phyloP scores from a whole-genome alignment of 768 basidiomycete genomes.

The Glaciozyma martinii region DNA sequence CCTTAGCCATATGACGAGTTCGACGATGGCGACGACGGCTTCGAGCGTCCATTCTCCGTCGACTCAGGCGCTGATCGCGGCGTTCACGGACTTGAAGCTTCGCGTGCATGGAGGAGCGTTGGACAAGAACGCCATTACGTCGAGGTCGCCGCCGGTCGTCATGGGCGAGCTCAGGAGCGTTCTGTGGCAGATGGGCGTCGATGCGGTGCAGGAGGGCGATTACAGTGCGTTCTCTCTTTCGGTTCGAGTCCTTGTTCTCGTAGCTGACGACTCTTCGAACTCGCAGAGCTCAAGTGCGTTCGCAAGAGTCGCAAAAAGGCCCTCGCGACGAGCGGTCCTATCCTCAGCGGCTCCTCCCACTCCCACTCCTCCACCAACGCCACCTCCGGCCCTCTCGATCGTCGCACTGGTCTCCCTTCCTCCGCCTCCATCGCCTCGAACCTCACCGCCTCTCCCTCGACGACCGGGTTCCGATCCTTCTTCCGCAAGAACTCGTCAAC shows the following conservation, averaged over 20 bases:
- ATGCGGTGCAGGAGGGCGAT: constrained; percentile 76
- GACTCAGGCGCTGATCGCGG: constrained; percentile 14
- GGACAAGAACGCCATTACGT: constrained; percentile 81
- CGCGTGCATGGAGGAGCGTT: constrained; percentile 86
- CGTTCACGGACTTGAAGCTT: constrained; percentile 47
- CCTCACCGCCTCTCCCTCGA: constrained; percentile 26
- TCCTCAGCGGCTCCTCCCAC: neutral
- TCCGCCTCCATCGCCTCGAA: constrained; percentile 6
- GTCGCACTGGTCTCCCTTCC: constrained; percentile 31
- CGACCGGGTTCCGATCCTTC: constrained; percentile 23
- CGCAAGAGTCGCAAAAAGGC: constrained; percentile 31
- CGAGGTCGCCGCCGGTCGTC: constrained; percentile 70
- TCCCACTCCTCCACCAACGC: constrained; percentile 5
- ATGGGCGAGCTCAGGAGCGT: constrained; percentile 74
- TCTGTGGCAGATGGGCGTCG: constrained; percentile 80
- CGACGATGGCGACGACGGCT: constrained; percentile 9
- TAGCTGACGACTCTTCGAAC: neutral
- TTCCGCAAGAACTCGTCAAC: constrained; percentile 9
- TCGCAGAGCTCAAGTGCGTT: constrained; percentile 30
- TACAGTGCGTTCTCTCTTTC: constrained; percentile 49
- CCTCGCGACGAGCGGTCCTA: neutral
- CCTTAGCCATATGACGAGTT: constrained; percentile 6
- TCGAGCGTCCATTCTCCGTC: neutral
- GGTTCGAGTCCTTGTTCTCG: neutral
- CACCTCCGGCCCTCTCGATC: constrained; percentile 36